Evolutionary conservation across 208 protist genomes (phyloP), one percentile per base, ranked within the genome.

Genomic region (Acanthamoeba divionensis): DNA sequence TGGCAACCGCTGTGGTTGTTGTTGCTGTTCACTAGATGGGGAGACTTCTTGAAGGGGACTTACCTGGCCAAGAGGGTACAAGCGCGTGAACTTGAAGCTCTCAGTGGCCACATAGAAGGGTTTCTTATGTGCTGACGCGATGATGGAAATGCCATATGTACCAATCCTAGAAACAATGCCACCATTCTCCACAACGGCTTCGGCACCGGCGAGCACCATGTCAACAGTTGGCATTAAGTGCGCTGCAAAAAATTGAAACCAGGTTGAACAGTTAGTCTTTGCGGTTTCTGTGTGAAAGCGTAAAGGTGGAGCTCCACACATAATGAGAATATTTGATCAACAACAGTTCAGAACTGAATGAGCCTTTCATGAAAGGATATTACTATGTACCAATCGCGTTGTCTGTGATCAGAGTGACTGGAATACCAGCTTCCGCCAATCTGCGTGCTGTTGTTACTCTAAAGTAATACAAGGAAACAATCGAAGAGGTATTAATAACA

Each of bases 41-140:
- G n/a, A 60, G 52, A 60, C n/a, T n/a, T 24, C 52, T 60, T 60
- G n/a, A n/a, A n/a, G n/a, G n/a, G n/a, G n/a, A n/a, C n/a, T n/a
- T 52, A 79, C 69, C 26, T 98, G 98, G 62, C 95, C 96, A 0
- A 99, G 94, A 1, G 98, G 99, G 87, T 98, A 99, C 15, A 98
- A 96, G 75, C 98, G 97, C 0, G 94, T 95, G 93, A 99, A 99
- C 91, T 99, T 99, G 91, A 99, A 99, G 41, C 96, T 98, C 80
- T 99, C 98, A 44, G 98, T 98, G 41, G 99, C 97, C 5, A 99
- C 98, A 92, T 99, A 99, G 91, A 99, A 98, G 18, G 98, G 98
- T 80, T 99, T 99, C 66, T 98, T 98, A 38, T 96, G 95, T 4
- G 95, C 97, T 26, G 97, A 93, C 0, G 98, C 98, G 44, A 99